phyloP scores from a whole-genome alignment of 257 asterid genomes.

The Echites panduratus region DNA sequence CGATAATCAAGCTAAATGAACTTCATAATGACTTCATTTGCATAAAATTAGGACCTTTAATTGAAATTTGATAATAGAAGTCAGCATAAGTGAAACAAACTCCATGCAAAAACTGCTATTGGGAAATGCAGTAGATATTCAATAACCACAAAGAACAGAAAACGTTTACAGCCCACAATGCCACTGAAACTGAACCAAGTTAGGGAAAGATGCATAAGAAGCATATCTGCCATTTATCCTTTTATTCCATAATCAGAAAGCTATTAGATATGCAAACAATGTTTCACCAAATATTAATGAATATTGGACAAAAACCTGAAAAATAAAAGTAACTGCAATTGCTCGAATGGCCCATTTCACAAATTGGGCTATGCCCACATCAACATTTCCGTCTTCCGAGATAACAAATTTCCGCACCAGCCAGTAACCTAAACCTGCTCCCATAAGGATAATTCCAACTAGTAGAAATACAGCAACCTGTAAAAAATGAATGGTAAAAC shows the following conservation, averaged over 20 bases:
- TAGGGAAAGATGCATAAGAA: background rate
- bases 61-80: no score
- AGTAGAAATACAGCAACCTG: slow-evolving; percentile 71
- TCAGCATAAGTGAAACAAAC: no score
- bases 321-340: slow-evolving; percentile 60
- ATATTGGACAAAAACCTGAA: slow-evolving; percentile 48
- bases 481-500: slow-evolving; percentile 3
- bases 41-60: background rate
- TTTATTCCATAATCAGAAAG: background rate
- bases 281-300: background rate
- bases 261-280: background rate
- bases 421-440: slow-evolving; percentile 93
- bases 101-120: no score
- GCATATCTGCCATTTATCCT: no score
- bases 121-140: background rate
- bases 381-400: slow-evolving; percentile 78
- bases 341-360: slow-evolving; percentile 88
- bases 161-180: background rate
- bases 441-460: slow-evolving; percentile 71
- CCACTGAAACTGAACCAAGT: background rate
- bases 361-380: slow-evolving; percentile 72
- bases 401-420: slow-evolving; percentile 83
- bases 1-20: background rate
- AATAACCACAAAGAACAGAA: background rate
- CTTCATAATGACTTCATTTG: background rate